A percentile compares a stretch with the other conserved stretches of the same genome.
phyloP scores from a whole-genome alignment of 148 eudicot species.

The Vaccinium myrtillus region DNA sequence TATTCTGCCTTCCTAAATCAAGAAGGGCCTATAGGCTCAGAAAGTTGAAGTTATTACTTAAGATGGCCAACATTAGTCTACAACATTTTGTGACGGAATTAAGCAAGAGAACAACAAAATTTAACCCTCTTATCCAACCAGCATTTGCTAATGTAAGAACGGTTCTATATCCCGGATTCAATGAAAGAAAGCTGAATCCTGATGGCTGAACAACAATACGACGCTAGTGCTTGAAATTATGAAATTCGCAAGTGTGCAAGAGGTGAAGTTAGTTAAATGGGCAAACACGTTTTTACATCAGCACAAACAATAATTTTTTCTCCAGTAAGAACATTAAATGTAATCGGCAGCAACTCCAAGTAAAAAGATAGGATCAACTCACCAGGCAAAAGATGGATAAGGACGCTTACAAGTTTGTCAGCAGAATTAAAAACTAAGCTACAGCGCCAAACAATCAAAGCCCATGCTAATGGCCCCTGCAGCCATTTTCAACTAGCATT shows the following conservation, averaged over 20 bases:
- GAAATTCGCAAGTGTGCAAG: not conserved
- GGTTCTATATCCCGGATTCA: not conserved
- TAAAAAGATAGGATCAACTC: slow-evolving; percentile 25
- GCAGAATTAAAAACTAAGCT: slow-evolving; percentile 93
- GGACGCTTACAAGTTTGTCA: slow-evolving; percentile 96
- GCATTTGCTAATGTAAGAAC: not conserved
- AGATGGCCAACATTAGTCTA: not conserved
- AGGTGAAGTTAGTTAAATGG: not conserved
- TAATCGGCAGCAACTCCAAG: not conserved
- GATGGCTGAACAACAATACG: not conserved
- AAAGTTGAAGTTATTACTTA: not conserved
- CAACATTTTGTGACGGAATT: not conserved
- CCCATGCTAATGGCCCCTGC: slow-evolving; percentile 99
- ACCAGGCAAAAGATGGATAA: slow-evolving; percentile 97
- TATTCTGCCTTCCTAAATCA: not conserved
- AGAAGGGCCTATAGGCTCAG: not conserved
- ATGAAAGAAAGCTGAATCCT: not conserved
- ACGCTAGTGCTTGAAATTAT: not conserved
- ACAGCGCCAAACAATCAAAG: slow-evolving; percentile 93
- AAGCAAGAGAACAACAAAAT: not conserved
- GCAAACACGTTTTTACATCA: not conserved
- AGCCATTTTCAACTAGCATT: not conserved
- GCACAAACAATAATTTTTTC: not conserved
- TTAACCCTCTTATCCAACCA: not conserved
- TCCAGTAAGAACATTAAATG: not conserved